These are phyloP conservation scores for Neonectria punicea DNA, from an alignment of 2,329 filamentous ascomycete species.

Conservation along the genomic window DNA sequence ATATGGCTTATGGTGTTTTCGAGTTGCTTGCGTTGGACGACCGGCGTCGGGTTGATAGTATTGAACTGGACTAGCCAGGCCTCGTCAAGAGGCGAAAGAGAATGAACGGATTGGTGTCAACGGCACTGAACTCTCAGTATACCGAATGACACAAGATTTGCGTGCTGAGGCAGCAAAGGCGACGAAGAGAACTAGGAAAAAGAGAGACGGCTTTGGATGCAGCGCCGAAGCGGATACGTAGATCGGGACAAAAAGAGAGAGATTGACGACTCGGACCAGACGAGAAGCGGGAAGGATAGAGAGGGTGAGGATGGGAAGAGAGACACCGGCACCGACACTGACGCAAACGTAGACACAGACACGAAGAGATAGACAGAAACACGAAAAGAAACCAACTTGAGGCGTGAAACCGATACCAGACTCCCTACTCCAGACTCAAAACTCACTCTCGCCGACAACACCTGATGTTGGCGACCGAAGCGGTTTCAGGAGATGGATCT, in stretches of 20 bases:
- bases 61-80: conserved; percentile 28
- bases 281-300: conserved; percentile 9
- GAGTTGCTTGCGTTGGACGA: conserved; percentile 34
- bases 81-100: conserved; percentile 37
- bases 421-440: conserved; percentile 17
- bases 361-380: conserved; percentile 19
- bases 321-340: conserved; percentile 1
- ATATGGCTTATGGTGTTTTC: conserved; percentile 10
- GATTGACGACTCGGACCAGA: conserved; percentile 17
- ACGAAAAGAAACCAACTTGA: conserved; percentile 26
- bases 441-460: conserved; percentile 38
- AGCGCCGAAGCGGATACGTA: conserved; percentile 6
- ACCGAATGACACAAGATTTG: background rate
- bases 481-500: conserved; percentile 45
- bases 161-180: background rate
- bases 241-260: conserved; percentile 12
- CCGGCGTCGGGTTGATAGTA: conserved; percentile 35
- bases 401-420: conserved; percentile 38
- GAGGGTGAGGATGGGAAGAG: background rate
- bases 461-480: conserved; percentile 40
- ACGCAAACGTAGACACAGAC: background rate
- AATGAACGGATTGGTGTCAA: conserved; percentile 29
- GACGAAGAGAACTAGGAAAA: background rate
- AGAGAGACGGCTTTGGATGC: conserved; percentile 3
- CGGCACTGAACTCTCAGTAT: conserved; percentile 27